phyloP scores from a whole-genome alignment of 768 basidiomycete species.

The Coprinopsis marcescibilis region DNA sequence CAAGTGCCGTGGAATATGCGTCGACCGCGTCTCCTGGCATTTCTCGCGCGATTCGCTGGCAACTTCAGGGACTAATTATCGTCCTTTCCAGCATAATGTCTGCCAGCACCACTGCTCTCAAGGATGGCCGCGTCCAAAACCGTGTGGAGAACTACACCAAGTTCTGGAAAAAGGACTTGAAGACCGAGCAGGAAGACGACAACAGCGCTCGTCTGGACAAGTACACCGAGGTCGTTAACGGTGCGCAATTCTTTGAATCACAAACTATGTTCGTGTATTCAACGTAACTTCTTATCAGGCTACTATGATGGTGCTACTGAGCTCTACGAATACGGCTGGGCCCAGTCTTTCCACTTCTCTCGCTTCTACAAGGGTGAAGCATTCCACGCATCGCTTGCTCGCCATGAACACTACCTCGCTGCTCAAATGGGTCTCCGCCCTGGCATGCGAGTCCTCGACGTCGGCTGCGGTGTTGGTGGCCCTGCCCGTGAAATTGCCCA shows the following conservation, averaged over 20 bases:
- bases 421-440: conserved; percentile 77
- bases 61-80: not conserved
- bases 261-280: not conserved
- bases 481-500: conserved; percentile 93
- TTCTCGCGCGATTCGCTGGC: not conserved
- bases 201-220: conserved; percentile 70
- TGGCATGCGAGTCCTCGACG: conserved; percentile 95
- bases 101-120: conserved; percentile 10
- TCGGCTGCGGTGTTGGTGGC: conserved; percentile 97
- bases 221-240: conserved; percentile 93
- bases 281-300: conserved; percentile 36
- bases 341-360: conserved; percentile 90
- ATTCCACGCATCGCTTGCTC: conserved; percentile 69
- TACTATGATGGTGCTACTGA: conserved; percentile 97
- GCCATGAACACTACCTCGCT: conserved; percentile 97
- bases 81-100: conserved; percentile 12
- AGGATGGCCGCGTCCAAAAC: conserved; percentile 55
- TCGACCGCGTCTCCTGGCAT: too few relatives aligned
- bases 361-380: conserved; percentile 93
- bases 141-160: conserved; percentile 83
- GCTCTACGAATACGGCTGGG: conserved; percentile 94
- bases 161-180: conserved; percentile 86
- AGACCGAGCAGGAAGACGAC: conserved; percentile 58
- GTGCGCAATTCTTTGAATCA: conserved; percentile 36
- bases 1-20: too few relatives aligned